Base-by-base conservation (phyloP, 2,329 filamentous ascomycete genomes). In the Thelonectria discophora region DNA sequence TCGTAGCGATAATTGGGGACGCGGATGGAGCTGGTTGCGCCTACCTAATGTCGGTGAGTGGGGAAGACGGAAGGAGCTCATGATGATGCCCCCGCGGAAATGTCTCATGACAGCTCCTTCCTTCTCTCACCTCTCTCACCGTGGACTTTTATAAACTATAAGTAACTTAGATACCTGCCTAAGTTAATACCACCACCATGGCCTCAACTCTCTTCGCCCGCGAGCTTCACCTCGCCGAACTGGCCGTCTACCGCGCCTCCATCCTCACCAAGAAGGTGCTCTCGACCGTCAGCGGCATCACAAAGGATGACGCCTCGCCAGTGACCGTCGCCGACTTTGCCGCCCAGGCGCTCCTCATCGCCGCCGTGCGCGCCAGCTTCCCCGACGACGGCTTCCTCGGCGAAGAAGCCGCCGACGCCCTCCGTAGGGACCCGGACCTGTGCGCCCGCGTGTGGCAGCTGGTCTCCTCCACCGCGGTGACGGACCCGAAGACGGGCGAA, bases 251-350 rank as follows among this genome's bases (percentile, higher is more conserved):
- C 66, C 78, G 81, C 63, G 86, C 86, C 53, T 81, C 85, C 3
- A 74, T 84, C 15, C 78, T 89, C 39, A 89, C 87, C 17, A 87
- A 88, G 70, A 69, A 65, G 32, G 72, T 78, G 20, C 75, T 75
- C 42, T 71, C 71, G 72, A 77, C 60, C 74, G 87, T 67, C 77
- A 78, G 78, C 58, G 80, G 79, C 20, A 77, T 87, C 54, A 80
- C 83, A 69, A 89, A 89, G 72, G 78, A 78, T 58, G 87, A 89
- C 72, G 76, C 80, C 50, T 84, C 82, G 0, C 87, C 87, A 21
- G 87, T 90, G 52, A 89, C 87, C 1, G 82, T 87, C 39, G 86
- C 86, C 61, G 87, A 89, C 71, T 88, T 89, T 69, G 86, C 85
- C 42, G 83, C 85, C 2, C 87, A 90, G 72, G 86, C 86, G 10